Evolutionary conservation across 495 filamentous ascomycete genomes (phyloP), one percentile per base, ranked within the genome.

Genomic region (Penicillium manginii): DNA sequence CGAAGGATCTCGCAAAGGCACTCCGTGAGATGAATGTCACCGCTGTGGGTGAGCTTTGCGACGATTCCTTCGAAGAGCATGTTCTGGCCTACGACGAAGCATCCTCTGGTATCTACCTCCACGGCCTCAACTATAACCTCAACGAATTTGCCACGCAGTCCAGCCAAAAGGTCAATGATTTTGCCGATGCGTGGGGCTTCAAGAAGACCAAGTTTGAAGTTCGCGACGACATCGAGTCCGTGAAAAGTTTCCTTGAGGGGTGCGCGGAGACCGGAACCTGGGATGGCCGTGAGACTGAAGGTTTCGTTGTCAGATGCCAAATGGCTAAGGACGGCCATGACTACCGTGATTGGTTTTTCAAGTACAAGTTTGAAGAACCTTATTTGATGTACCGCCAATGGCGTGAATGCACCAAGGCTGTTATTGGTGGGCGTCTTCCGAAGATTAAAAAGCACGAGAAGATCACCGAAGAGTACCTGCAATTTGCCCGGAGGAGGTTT

Each of bases 341-440:
- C 0, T 94, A 85, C 74, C 78, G 83, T 17, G 91, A 98, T 71
- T 98, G 93, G 93, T 98, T 98, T 76, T 98, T 98, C 86, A 98
- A 98, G 72, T 98, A 91, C 83, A 98, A 98, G 77, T 98, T 98
- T 52, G 94, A 98, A 69, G 96, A 98, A 76, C 94, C 94, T 0
- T 98, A 98, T 71, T 75, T 98, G 62, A 91, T 98, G 91, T 98
- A 97, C 68, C 86, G 94, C 33, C 96, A 98, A 74, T 98, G 94
- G 94, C 89, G 94, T 37, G 94, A 98, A 78, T 93, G 88, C 70
- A 98, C 94, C 23, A 98, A 97, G 72, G 82, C 91, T 11, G 77
- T 97, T 50, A 96, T 98, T 52, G 54, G 79, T 3, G 91, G 91
- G 11, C 88, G 83, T 64, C 71, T 83, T 21, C 91, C 91, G 10